Conservation (phyloP, 2,329 filamentous ascomycete genomes). For the Sphaerostilbella broomeana region DNA sequence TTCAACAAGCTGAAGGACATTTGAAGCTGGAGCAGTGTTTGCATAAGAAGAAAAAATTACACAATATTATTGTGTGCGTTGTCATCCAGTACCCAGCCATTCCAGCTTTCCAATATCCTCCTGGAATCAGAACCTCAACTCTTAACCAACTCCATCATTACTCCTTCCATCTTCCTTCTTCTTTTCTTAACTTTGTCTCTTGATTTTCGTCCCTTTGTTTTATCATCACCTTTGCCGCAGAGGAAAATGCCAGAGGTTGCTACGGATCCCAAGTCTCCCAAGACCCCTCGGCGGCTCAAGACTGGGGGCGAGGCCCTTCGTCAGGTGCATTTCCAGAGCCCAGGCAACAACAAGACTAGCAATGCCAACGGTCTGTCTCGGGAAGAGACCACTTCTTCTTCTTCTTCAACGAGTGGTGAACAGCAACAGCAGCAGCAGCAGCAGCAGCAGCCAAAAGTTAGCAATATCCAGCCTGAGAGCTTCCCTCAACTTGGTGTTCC, state of each 20-base stretch:
- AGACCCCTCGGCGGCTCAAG: slow-evolving; percentile 23
- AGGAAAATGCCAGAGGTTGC: slow-evolving; percentile 22
- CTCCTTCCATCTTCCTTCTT: background rate
- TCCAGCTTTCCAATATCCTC: background rate
- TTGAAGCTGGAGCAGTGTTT: too few relatives aligned
- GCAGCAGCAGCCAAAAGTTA: too few relatives aligned
- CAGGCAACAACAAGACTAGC: slow-evolving; percentile 3
- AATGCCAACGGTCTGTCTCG: slow-evolving; percentile 3
- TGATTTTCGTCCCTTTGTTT: too few relatives aligned
- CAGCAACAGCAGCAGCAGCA: background rate
- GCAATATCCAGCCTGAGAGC: slow-evolving; percentile 18
- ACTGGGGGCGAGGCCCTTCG: slow-evolving; percentile 22
- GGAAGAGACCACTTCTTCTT: slow-evolving; percentile 3
- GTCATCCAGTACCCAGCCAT: too few relatives aligned
- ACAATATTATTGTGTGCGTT: too few relatives aligned
- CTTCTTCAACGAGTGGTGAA: slow-evolving; percentile 7
- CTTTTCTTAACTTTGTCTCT: background rate
- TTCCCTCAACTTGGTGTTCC: slow-evolving; percentile 26
- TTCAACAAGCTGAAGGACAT: too few relatives aligned
- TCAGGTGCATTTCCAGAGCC: slow-evolving; percentile 27
- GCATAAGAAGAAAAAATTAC: too few relatives aligned
- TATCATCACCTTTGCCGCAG: background rate
- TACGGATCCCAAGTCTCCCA: slow-evolving; percentile 24
- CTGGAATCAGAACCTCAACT: background rate
- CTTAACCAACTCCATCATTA: background rate